A percentile compares a stretch with the other conserved stretches of the same genome.
These are phyloP conservation scores for Rhizopogon sp. DNA, from an alignment of 768 basidiomycete species.

Conservation along the genomic window DNA sequence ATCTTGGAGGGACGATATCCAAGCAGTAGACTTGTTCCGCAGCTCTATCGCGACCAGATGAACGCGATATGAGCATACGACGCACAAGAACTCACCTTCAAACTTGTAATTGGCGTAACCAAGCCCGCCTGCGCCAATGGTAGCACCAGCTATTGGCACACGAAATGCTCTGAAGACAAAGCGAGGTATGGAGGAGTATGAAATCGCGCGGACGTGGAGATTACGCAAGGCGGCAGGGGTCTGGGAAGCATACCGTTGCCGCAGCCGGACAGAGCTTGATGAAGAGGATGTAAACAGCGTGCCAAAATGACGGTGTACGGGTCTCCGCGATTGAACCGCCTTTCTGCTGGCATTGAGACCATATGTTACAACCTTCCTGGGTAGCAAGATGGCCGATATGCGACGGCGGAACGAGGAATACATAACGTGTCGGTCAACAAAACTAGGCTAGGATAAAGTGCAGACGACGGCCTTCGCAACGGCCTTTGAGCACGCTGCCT, in stretches of 20 bases:
- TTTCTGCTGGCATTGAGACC: constrained; percentile 42
- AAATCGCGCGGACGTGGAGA: constrained; percentile 70
- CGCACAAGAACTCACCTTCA: constrained; percentile 58
- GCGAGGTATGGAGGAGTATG: constrained; percentile 85
- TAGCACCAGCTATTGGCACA: constrained; percentile 83
- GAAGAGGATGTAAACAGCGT: constrained; percentile 44
- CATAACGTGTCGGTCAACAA: constrained; percentile 25
- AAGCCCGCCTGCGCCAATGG: constrained; percentile 85
- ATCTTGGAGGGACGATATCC: constrained; percentile 63
- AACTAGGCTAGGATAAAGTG: background rate
- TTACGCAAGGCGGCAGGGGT: constrained; percentile 47
- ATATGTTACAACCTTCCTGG: constrained; percentile 49
- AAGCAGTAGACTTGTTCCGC: constrained; percentile 59
- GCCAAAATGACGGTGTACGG: constrained; percentile 52
- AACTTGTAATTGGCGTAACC: constrained; percentile 97
- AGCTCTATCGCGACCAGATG: constrained; percentile 46
- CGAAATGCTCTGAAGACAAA: constrained; percentile 85
- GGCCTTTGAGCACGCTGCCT: background rate
- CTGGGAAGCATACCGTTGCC: constrained; percentile 42
- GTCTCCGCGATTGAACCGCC: constrained; percentile 27
- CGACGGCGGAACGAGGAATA: constrained; percentile 39
- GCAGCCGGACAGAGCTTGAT: constrained; percentile 34
- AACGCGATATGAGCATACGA: background rate
- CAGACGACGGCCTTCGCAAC: background rate
- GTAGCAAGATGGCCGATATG: constrained; percentile 23